A percentile compares a stretch with the other conserved stretches of the same genome.
Conservation (phyloP, 352 stramenopile genomes). For the Globisporangium cylindrosporum region DNA sequence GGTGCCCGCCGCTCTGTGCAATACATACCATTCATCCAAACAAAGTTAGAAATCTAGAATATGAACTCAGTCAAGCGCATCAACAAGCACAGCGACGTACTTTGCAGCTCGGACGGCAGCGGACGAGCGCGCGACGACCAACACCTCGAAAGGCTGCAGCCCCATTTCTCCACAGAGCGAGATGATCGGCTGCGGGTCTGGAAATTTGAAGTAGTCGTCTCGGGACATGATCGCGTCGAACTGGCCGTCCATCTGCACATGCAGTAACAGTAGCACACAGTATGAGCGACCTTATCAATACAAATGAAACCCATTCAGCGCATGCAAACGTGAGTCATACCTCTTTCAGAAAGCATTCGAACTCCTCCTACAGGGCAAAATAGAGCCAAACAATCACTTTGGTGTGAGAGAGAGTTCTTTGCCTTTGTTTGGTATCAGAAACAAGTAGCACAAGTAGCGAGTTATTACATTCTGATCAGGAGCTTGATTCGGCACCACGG, state of each 20-base stretch:
- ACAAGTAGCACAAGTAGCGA: not conserved
- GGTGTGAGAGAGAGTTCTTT: too few species aligned
- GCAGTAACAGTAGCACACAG: not conserved
- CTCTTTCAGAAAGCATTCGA: constrained; percentile 63
- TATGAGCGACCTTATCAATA: not conserved
- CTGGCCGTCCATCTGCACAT: constrained; percentile 53
- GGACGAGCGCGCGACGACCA: constrained; percentile 57
- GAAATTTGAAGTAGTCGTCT: constrained; percentile 46
- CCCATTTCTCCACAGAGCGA: constrained; percentile 50
- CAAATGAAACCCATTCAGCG: not conserved
- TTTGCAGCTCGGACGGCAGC: constrained; percentile 58
- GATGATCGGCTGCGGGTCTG: constrained; percentile 43
- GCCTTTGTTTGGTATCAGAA: not conserved
- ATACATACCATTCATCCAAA: not conserved
- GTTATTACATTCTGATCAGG: constrained; percentile 47
- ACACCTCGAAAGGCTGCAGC: constrained; percentile 44
- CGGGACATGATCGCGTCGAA: constrained; percentile 58
- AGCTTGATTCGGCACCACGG: constrained; percentile 47
- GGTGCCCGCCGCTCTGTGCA: constrained; percentile 39
- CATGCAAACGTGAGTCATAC: constrained; percentile 15
- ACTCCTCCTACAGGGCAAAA: constrained; percentile 46
- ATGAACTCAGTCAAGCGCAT: too few species aligned
- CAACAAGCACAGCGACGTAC: constrained; percentile 23
- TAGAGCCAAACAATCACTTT: not conserved
- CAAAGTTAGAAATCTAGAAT: not conserved